Conservation (phyloP, 495 filamentous ascomycete species). For the Mycothermus thermophilus region DNA sequence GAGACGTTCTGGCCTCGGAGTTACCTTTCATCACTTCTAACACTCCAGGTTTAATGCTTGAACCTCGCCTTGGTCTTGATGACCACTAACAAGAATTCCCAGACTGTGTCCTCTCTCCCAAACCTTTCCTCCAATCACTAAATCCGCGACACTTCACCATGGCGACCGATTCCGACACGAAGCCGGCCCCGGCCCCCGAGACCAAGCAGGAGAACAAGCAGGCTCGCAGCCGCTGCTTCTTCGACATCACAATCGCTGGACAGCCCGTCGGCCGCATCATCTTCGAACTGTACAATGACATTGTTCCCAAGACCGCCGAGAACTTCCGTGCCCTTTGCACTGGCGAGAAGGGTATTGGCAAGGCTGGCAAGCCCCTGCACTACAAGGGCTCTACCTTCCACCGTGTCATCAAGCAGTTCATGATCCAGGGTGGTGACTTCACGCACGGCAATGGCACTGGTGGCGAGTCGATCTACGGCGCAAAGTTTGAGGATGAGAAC, state of each 20-base stretch:
- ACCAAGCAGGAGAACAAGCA: conserved; percentile 29
- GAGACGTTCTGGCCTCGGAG: too few relatives aligned
- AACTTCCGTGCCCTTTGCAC: conserved; percentile 97
- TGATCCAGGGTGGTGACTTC: conserved; percentile 99
- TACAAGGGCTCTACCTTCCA: conserved; percentile 91
- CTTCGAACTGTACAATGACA: conserved; percentile 79
- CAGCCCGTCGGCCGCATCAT: conserved; percentile 57
- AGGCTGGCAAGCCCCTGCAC: conserved; percentile 70
- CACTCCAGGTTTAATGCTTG: too few relatives aligned
- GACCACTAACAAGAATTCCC: too few relatives aligned
- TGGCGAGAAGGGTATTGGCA: conserved; percentile 72
- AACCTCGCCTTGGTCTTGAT: too few relatives aligned
- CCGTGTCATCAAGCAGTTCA: conserved; percentile 94
- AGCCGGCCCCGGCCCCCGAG: too few relatives aligned
- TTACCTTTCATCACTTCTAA: too few relatives aligned
- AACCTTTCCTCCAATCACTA: too few relatives aligned
- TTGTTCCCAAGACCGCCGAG: conserved; percentile 85
- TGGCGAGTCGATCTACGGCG: conserved; percentile 94
- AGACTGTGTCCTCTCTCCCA: too few relatives aligned
- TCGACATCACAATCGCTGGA: conserved; percentile 72
- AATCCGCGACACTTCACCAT: too few relatives aligned
- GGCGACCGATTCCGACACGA: too few relatives aligned
- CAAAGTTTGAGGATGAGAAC: conserved; percentile 96
- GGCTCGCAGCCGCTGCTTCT: conserved; percentile 62
- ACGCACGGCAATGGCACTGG: conserved; percentile 89